These are phyloP conservation scores for Blastomyces parvus DNA, from an alignment of 2,329 filamentous ascomycete genomes.

Conservation along the genomic window DNA sequence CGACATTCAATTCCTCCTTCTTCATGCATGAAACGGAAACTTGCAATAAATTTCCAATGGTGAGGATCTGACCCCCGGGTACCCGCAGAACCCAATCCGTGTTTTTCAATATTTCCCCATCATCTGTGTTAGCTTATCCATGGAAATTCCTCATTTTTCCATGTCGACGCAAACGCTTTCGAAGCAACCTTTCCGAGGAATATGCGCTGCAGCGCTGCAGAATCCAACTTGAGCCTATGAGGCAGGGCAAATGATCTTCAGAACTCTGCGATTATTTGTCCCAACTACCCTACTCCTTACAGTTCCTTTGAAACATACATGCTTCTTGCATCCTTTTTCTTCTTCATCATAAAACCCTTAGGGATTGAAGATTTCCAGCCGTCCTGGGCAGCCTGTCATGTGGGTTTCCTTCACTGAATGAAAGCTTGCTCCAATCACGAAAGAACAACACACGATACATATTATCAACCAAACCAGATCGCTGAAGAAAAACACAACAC, in stretches of 20 bases:
- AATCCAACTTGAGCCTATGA: not conserved
- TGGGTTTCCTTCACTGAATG: not conserved
- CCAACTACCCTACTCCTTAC: not conserved
- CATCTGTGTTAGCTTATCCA: not conserved
- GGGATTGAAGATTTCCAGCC: not conserved
- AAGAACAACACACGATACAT: conserved; percentile 3
- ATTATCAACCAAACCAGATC: conserved; percentile 2
- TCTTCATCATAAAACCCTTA: not conserved
- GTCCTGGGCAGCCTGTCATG: not conserved
- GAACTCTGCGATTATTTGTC: not conserved
- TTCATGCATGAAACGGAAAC: not conserved
- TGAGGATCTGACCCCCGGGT: not conserved
- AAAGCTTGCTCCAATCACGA: not conserved
- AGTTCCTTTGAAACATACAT: not conserved
- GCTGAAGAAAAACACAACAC: not conserved
- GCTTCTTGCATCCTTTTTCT: not conserved
- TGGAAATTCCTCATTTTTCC: not conserved
- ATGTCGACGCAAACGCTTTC: not conserved
- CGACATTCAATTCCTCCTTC: not conserved
- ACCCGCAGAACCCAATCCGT: not conserved
- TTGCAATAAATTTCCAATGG: not conserved
- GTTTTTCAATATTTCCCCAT: not conserved
- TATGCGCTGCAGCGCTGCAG: not conserved
- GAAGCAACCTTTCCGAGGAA: not conserved
- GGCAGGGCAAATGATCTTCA: not conserved